These are phyloP conservation scores for Quambalaria eucalypti DNA, from an alignment of 1,284 basidiomycete genomes.

Conservation along the genomic window DNA sequence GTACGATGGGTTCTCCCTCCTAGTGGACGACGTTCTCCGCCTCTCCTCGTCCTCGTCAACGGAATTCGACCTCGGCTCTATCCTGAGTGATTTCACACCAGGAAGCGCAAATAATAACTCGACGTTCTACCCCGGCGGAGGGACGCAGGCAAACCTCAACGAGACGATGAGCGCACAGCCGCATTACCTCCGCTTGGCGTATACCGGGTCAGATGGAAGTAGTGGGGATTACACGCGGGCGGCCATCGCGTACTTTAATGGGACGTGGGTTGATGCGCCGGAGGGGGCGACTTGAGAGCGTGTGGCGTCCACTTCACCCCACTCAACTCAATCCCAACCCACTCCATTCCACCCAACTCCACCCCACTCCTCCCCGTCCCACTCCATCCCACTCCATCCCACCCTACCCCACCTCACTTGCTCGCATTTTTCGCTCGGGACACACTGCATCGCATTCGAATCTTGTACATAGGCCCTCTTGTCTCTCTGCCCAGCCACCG, in stretches of 20 bases:
- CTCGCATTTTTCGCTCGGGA: too few species aligned
- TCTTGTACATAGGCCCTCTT: too few species aligned
- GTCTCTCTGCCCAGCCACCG: too few species aligned
- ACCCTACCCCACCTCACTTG: too few species aligned
- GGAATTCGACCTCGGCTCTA: constrained; percentile 18
- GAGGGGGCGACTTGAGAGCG: constrained; percentile 54
- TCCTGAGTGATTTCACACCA: not conserved
- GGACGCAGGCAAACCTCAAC: constrained; percentile 57
- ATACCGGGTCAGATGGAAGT: constrained; percentile 56
- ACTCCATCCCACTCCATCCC: too few species aligned
- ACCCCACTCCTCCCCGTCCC: too few species aligned
- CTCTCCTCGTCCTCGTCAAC: constrained; percentile 58
- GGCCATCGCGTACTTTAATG: constrained; percentile 66
- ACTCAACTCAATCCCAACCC: too few species aligned
- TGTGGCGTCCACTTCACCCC: too few species aligned
- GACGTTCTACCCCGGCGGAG: constrained; percentile 52
- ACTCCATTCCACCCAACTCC: too few species aligned
- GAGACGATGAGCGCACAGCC: constrained; percentile 52
- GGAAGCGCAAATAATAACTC: not conserved
- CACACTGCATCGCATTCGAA: too few species aligned
- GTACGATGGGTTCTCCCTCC: constrained; percentile 68
- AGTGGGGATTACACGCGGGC: constrained; percentile 72
- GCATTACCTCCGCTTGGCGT: constrained; percentile 72
- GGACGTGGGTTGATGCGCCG: constrained; percentile 66
- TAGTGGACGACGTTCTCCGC: constrained; percentile 75